Evolutionary conservation across 2,329 filamentous ascomycete species (phyloP).

Genomic region (Alternaria sp.): DNA sequence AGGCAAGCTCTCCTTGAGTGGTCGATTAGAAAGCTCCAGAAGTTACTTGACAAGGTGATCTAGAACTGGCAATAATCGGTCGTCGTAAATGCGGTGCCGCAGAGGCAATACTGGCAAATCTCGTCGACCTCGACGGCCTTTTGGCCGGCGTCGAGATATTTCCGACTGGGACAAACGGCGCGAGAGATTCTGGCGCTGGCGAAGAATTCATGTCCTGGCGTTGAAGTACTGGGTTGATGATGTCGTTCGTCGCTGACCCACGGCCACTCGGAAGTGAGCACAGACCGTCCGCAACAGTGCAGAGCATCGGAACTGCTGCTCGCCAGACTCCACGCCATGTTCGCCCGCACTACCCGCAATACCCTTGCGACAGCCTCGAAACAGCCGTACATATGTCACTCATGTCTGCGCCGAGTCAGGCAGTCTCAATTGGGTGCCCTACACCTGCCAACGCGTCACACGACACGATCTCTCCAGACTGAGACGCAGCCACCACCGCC

Average conservation of each 20-base stretch:
- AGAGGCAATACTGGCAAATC: not conserved
- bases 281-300: slow-evolving; percentile 34
- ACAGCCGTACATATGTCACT: slow-evolving; percentile 40
- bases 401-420: slow-evolving; percentile 35
- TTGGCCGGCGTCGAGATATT: not conserved
- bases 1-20: slow-evolving; percentile 17
- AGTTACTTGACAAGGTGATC: slow-evolving; percentile 7
- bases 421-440: slow-evolving; percentile 24
- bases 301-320: slow-evolving; percentile 22
- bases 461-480: slow-evolving; percentile 36
- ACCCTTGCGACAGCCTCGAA: slow-evolving; percentile 31
- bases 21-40: slow-evolving; percentile 14
- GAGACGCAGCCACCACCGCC: slow-evolving; percentile 19
- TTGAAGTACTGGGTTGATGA: slow-evolving; percentile 5
- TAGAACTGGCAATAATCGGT: not conserved
- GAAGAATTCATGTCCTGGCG: not conserved
- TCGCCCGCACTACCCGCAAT: slow-evolving; percentile 31
- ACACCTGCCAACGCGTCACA: not conserved
- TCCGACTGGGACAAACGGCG: slow-evolving; percentile 3
- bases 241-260: slow-evolving; percentile 6
- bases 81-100: not conserved
- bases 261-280: slow-evolving; percentile 35
- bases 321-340: slow-evolving; percentile 40
- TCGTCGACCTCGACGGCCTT: not conserved
- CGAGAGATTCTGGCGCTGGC: slow-evolving; percentile 11